Conservation (phyloP, 192 early-diverging fungal species). For the Podila epicladia region DNA sequence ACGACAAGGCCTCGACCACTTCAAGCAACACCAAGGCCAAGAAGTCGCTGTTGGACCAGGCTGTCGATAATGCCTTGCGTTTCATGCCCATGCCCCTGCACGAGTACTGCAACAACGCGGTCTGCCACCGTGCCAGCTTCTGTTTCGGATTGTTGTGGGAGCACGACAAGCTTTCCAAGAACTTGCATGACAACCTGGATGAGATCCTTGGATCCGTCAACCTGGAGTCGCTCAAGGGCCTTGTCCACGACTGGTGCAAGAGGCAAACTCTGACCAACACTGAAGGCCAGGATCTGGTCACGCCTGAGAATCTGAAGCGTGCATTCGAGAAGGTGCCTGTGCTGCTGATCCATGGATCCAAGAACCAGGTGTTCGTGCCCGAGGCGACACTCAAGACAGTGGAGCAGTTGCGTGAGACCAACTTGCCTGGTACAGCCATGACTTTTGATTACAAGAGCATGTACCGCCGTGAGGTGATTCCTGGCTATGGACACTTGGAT, state of each 20-base stretch:
- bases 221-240: slow-evolving; percentile 35
- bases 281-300: slow-evolving; percentile 33
- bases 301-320: slow-evolving; percentile 31
- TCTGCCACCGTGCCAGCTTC: slow-evolving; percentile 50
- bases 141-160: slow-evolving; percentile 46
- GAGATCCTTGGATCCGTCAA: slow-evolving; percentile 49
- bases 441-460: slow-evolving; percentile 37
- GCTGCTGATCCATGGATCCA: slow-evolving; percentile 48
- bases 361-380: slow-evolving; percentile 49
- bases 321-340: slow-evolving; percentile 47
- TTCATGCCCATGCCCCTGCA: slow-evolving; percentile 46
- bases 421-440: slow-evolving; percentile 29
- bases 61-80: slow-evolving; percentile 41
- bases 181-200: slow-evolving; percentile 48
- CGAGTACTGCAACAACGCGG: slow-evolving; percentile 50
- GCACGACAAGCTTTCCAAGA: slow-evolving; percentile 51
- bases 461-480: slow-evolving; percentile 32
- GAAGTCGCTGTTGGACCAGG: slow-evolving; percentile 26
- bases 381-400: slow-evolving; percentile 36
- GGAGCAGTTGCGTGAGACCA: slow-evolving; percentile 21
- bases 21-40: slow-evolving; percentile 10
- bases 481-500: slow-evolving; percentile 46
- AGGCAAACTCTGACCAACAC: slow-evolving; percentile 27
- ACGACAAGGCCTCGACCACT: background rate
- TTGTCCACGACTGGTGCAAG: slow-evolving; percentile 21